Conservation (phyloP, 441 rosid species). For the Adansonia gregorii region DNA sequence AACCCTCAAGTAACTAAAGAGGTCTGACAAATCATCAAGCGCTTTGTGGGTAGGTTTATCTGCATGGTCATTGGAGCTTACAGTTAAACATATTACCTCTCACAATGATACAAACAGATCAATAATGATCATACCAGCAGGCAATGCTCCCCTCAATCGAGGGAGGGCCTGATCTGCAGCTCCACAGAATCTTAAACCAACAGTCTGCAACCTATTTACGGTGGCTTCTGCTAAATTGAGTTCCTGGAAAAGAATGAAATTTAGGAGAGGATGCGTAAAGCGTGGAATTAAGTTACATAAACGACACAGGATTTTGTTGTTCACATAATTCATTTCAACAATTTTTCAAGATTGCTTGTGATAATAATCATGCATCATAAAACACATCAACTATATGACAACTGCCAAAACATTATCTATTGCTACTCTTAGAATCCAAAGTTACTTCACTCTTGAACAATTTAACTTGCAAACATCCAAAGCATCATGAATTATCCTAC, state of each 20-base stretch:
- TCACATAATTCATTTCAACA: conserved; percentile 6
- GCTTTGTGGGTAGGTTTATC: conserved; percentile 79
- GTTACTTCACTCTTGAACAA: conserved; percentile 5
- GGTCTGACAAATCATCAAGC: conserved; percentile 83
- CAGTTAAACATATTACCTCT: conserved; percentile 21
- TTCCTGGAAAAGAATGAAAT: conserved; percentile 64
- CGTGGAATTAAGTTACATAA: conserved; percentile 27
- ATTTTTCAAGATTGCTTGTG: not conserved
- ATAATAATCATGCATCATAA: conserved; percentile 4
- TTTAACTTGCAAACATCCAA: conserved; percentile 7
- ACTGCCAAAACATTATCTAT: conserved; percentile 1
- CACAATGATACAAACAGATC: not conserved
- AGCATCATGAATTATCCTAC: not conserved
- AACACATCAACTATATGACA: not conserved
- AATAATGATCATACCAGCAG: conserved; percentile 56
- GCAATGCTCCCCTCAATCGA: conserved; percentile 93
- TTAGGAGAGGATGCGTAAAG: conserved; percentile 15
- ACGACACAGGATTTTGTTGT: not conserved
- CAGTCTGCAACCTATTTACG: conserved; percentile 94
- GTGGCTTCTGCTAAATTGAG: conserved; percentile 85
- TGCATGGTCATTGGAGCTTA: conserved; percentile 41
- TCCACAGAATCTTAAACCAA: conserved; percentile 91
- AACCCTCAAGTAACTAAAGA: conserved; percentile 74
- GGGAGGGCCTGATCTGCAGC: conserved; percentile 91
- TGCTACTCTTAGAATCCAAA: not conserved